These are phyloP conservation scores for Cinnamomum chago DNA, from an alignment of 164 flowering plant genomes.

Conservation along the genomic window DNA sequence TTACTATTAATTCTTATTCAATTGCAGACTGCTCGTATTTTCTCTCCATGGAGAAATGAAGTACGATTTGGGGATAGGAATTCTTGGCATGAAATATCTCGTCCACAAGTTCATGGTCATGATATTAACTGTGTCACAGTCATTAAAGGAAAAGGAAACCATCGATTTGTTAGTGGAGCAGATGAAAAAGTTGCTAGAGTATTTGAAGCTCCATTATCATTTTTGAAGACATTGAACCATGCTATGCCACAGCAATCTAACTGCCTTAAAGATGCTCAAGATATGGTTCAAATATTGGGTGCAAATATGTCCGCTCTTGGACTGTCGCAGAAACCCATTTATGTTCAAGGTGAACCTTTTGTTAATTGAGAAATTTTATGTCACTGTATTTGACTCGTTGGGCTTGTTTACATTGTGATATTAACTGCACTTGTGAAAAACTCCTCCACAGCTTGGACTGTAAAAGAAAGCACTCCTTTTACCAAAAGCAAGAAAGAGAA, in stretches of 20 bases:
- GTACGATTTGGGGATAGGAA: constrained; percentile 21
- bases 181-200: constrained; percentile 98
- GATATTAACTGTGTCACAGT: constrained; percentile 86
- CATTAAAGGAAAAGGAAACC: constrained; percentile 78
- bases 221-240: constrained; percentile 71
- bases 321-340: constrained; percentile 90
- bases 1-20: not conserved
- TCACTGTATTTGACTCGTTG: too few relatives aligned
- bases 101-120: constrained; percentile 99
- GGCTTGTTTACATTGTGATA: too few relatives aligned
- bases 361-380: too few relatives aligned
- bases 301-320: constrained; percentile 99
- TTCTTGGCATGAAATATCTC: constrained; percentile 93
- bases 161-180: constrained; percentile 92
- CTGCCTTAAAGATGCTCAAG: constrained; percentile 42
- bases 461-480: too few relatives aligned
- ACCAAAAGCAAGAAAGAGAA: too few relatives aligned
- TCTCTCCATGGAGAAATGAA: constrained; percentile 68
- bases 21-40: constrained; percentile 82
- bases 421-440: too few relatives aligned
- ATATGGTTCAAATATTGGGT: constrained; percentile 70
- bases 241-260: constrained; percentile 34
- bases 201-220: constrained; percentile 92
- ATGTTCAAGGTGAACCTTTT: constrained; percentile 49
- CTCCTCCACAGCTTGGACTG: too few relatives aligned